Percentiles rank a stretch among this genome's conserved stretches.
Conservation (phyloP, 2,329 filamentous ascomycete genomes). For the Monascus ruber region DNA sequence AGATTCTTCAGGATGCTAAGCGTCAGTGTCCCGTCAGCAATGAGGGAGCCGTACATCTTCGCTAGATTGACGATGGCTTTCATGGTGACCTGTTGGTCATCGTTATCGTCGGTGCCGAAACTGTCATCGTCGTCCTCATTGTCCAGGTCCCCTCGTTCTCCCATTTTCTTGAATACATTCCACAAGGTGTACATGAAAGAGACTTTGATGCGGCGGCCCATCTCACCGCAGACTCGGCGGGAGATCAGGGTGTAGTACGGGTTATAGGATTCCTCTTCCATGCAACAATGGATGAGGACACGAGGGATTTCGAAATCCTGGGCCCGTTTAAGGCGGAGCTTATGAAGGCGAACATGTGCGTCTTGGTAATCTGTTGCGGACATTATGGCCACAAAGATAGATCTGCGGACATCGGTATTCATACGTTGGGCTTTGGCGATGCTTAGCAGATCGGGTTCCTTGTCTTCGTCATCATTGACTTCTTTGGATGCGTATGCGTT, state of each 20-base stretch:
- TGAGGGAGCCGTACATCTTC: constrained; percentile 53
- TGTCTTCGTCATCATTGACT: constrained; percentile 20
- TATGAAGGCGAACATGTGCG: constrained; percentile 65
- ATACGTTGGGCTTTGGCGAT: constrained; percentile 75
- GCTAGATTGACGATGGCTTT: constrained; percentile 56
- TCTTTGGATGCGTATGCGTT: neutral
- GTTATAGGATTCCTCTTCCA: constrained; percentile 75
- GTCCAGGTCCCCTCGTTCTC: constrained; percentile 53
- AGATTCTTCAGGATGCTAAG: constrained; percentile 52
- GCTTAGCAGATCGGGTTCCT: constrained; percentile 52
- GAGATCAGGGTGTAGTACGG: constrained; percentile 87
- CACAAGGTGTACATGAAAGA: constrained; percentile 81
- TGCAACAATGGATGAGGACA: constrained; percentile 77
- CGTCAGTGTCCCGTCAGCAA: constrained; percentile 48
- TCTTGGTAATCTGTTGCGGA: constrained; percentile 75
- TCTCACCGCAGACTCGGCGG: constrained; percentile 54
- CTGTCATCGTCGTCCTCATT: constrained; percentile 52
- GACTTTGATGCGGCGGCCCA: constrained; percentile 63
- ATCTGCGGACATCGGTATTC: constrained; percentile 73
- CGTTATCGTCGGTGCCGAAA: constrained; percentile 42
- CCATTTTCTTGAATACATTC: constrained; percentile 73
- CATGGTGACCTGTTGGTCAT: constrained; percentile 36
- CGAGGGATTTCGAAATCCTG: constrained; percentile 79
- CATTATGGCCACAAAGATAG: constrained; percentile 89
- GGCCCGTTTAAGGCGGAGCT: constrained; percentile 72